Conservation (phyloP, 1,284 basidiomycete species). For the Pseudomicrostroma phylloplanum region DNA sequence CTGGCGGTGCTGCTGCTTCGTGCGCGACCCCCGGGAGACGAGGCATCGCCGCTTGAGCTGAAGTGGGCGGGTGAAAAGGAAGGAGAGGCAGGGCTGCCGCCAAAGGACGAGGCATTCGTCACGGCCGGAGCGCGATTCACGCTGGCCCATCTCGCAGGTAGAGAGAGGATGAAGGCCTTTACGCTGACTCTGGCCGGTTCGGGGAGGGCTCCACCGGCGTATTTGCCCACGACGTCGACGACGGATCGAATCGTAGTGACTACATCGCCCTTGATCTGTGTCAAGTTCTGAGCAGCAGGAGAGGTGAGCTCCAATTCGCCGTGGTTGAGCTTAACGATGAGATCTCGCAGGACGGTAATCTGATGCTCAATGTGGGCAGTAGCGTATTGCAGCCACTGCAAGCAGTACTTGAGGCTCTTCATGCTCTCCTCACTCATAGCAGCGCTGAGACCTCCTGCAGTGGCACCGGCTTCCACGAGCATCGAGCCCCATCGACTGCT, state of each 20-base stretch:
- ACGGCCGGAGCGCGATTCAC: conserved; percentile 29
- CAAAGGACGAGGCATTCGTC: conserved; percentile 25
- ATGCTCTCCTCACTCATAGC: conserved; percentile 85
- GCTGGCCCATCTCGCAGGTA: conserved; percentile 71
- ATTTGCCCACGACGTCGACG: conserved; percentile 77
- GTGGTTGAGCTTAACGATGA: conserved; percentile 44
- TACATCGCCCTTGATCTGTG: conserved; percentile 70
- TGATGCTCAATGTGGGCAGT: conserved; percentile 80
- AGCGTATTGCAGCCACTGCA: conserved; percentile 82
- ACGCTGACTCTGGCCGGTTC: conserved; percentile 74
- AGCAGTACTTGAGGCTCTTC: conserved; percentile 74
- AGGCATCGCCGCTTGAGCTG: conserved; percentile 11
- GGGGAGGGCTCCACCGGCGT: conserved; percentile 74
- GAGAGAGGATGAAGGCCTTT: conserved; percentile 69
- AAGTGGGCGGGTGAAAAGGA: conserved; percentile 39
- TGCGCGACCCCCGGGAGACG: conserved; percentile 18
- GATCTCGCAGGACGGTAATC: conserved; percentile 66
- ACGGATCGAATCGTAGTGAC: conserved; percentile 79
- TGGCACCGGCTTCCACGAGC: conserved; percentile 70
- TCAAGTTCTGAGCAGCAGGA: conserved; percentile 53
- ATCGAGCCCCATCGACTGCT: conserved; percentile 69
- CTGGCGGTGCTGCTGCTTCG: background rate
- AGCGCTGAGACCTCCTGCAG: conserved; percentile 64
- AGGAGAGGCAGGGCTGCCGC: conserved; percentile 34
- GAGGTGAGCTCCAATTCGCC: conserved; percentile 34